Evolutionary conservation across 805 yeast species (phyloP), one percentile per base, ranked within the genome.

Genomic region (Ogataea dorogensis): DNA sequence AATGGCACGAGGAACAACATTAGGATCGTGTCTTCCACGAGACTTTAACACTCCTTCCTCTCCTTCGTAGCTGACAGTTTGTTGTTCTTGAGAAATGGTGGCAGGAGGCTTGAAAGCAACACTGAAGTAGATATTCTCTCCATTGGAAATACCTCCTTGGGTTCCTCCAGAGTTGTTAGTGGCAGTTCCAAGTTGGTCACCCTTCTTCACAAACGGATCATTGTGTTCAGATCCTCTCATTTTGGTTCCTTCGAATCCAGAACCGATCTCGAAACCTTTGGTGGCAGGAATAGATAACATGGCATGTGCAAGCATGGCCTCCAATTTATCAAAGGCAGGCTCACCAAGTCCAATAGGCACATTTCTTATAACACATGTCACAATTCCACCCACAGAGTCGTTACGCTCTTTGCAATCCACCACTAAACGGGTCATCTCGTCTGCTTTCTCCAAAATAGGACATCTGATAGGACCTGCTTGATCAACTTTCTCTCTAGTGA

Each of bases 91-190:
- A 34, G 93, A 79, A 50, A 93, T 93, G 26, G 98, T 93, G 33
- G 98, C 98, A 12, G 96, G 97, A 2, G 98, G 89, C 70, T 93
- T 93, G 78, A 93, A 93, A 3, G 98, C 97, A 28, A 93, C 91
- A 17, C 86, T 82, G 64, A 93, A 93, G 69, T 84, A 93, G 56
- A 93, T 85, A 65, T 85, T 74, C 65, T 93, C 98, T 51, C 98
- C 98, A 59, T 93, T 93, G 34, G 95, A 69, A 58, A 93, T 93
- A 58, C 98, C 98, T 57, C 98, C 98, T 71, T 93, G 98, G 46
- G 88, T 78, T 67, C 98, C 98, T 53, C 98, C 98, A 12, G 95
- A 85, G 64, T 82, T 80, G 69, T 93, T 93, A 13, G 98, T 89
- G 51, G 61, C 72, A 17, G 98, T 93, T 63, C 91, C 82, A 58